Evolutionary conservation across 768 basidiomycete species (phyloP).

Genomic region (Pleurotus sapidus): DNA sequence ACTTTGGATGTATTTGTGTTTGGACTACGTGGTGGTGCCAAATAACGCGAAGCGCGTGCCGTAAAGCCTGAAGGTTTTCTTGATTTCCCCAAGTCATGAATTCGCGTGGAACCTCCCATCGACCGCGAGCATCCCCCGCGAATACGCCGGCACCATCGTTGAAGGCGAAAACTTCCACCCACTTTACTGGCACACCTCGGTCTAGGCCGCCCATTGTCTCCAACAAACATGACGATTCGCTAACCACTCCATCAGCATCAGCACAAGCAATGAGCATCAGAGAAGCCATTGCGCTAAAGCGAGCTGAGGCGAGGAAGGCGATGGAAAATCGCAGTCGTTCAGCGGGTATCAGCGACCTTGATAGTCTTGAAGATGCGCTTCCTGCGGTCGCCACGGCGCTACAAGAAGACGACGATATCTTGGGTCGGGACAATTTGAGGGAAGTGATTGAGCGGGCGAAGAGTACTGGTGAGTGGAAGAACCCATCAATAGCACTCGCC

Average conservation of each 20-base stretch:
- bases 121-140: not conserved
- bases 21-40: not conserved
- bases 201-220: not conserved
- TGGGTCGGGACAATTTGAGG: constrained; percentile 57
- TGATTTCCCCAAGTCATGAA: not conserved
- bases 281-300: constrained; percentile 75
- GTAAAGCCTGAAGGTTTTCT: not conserved
- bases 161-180: not conserved
- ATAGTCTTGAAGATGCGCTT: constrained; percentile 46
- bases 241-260: constrained; percentile 19
- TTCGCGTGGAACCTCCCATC: not conserved
- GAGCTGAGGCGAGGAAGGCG: constrained; percentile 73
- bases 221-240: not conserved
- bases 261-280: constrained; percentile 55
- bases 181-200: not conserved
- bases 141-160: not conserved
- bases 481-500: constrained; percentile 19
- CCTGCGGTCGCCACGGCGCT: constrained; percentile 29
- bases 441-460: constrained; percentile 78
- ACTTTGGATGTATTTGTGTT: not conserved
- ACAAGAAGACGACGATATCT: constrained; percentile 49
- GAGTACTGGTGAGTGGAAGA: constrained; percentile 59
- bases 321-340: constrained; percentile 14
- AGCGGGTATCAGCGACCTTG: constrained; percentile 32
- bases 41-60: constrained; percentile 5